Base-by-base conservation (phyloP, 225 moss, liverwort and hornwort genomes). In the Climacium dendroides region DNA sequence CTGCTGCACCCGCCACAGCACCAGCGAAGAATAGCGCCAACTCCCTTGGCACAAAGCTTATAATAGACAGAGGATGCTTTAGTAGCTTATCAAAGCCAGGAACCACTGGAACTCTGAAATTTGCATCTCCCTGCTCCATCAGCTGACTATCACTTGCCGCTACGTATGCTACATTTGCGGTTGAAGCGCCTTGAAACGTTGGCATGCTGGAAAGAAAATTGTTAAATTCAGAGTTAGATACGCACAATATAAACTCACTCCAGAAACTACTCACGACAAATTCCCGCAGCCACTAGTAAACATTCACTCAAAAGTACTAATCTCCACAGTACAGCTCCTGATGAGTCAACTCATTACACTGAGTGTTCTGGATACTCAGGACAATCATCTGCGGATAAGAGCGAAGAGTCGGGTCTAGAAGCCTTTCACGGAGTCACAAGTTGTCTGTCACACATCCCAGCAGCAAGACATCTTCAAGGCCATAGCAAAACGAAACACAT, bases 1-100 rank as follows among this genome's bases (percentile, higher is more conserved):
- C 96, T 79, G 94, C 97, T 74, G 95, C 97, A 37, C 97, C 97
- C 12, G 97, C 97, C 75, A 97, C 84, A 82, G 97, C 97, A 80
- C 97, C 97, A 62, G 96, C 97, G 10, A 93, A 43, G 88, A 97
- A 97, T 77, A 97, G 87, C 53, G 96, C 92, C 79, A 97, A 66
- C 84, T 95, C 95, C 81, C 87, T 94, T 64, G 96, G 97, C 54
- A 95, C 94, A 79, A 94, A 91, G 89, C 97, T 96, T 64, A 96
- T 20, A 52, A 95, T 91, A 74, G 96, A 94, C 45, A 97, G 54
- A 29, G 97, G 97, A 86, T 94, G 94, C 86, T 91, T 95, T 32
- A 94, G 71, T 41, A 97, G 89, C 86, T 95, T 92, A 20, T 93
- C 91, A 76, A 92, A 90, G 63, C 90, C 92, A 72, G 89, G 92